Conservation (phyloP, 805 yeast species). For the Tetrapisispora nanseiensis region DNA sequence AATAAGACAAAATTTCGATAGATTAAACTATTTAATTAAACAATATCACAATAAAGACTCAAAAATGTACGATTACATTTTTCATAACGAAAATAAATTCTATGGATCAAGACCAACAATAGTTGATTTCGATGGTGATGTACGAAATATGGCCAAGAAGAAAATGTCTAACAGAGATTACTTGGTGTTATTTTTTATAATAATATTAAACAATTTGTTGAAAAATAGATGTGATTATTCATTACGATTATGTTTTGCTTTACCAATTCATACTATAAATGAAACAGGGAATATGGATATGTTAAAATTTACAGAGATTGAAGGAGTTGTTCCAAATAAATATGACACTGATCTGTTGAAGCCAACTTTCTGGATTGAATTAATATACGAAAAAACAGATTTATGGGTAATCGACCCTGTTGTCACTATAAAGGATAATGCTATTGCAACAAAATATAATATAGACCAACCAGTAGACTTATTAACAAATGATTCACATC, state of each 20-base stretch:
- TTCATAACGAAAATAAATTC: slow-evolving; percentile 8
- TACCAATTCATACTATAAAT: slow-evolving; percentile 14
- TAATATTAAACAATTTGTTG: slow-evolving; percentile 14
- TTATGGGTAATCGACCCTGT: slow-evolving; percentile 20
- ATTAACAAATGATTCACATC: slow-evolving; percentile 4
- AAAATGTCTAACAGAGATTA: slow-evolving; percentile 19
- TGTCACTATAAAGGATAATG: slow-evolving; percentile 10
- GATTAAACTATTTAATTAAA: slow-evolving; percentile 7
- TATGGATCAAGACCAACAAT: slow-evolving; percentile 15
- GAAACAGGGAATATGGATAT: slow-evolving; percentile 3
- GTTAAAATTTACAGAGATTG: slow-evolving; percentile 3
- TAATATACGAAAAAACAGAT: slow-evolving; percentile 4
- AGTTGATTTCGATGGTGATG: slow-evolving; percentile 4
- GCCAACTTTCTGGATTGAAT: slow-evolving; percentile 24
- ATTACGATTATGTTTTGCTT: slow-evolving; percentile 16
- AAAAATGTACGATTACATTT: slow-evolving; percentile 1
- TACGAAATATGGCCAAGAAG: slow-evolving; percentile 15
- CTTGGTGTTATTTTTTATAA: slow-evolving; percentile 15
- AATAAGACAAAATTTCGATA: slow-evolving; percentile 17
- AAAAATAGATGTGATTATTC: slow-evolving; percentile 1
- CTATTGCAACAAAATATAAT: slow-evolving; percentile 9
- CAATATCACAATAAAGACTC: neutral
- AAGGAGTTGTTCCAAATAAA: slow-evolving; percentile 12
- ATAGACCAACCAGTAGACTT: slow-evolving; percentile 6
- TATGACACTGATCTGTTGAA: slow-evolving; percentile 20